Evolutionary conservation across 352 stramenopile species (phyloP).

Genomic region (Phytophthora litchii): DNA sequence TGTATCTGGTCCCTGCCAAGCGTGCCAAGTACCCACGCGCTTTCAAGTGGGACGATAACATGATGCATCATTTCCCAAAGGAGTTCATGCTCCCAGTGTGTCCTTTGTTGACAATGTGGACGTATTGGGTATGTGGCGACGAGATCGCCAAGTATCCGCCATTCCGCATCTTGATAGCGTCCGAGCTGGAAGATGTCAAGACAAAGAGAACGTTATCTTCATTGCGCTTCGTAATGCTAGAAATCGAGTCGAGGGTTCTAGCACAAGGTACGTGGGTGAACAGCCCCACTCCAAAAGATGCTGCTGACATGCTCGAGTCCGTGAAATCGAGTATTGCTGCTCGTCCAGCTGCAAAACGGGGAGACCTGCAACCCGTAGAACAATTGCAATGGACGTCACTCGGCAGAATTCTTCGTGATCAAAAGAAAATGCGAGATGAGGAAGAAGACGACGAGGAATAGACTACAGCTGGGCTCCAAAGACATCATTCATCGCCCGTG

Average conservation of each 20-base stretch:
- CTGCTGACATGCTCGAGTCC: slow-evolving; percentile 23
- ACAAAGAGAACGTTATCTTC: slow-evolving; percentile 12
- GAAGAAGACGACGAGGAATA: slow-evolving; percentile 11
- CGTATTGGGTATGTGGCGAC: slow-evolving; percentile 25
- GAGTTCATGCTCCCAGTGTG: slow-evolving; percentile 18
- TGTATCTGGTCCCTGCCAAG: slow-evolving; percentile 19
- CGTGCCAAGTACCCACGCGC: slow-evolving; percentile 17
- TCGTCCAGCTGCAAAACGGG: slow-evolving; percentile 15
- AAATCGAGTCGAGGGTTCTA: slow-evolving; percentile 28
- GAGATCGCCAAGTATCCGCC: slow-evolving; percentile 20
- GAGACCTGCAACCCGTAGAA: slow-evolving; percentile 12
- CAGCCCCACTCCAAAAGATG: slow-evolving; percentile 20
- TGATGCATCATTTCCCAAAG: slow-evolving; percentile 31
- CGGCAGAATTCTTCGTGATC: slow-evolving; percentile 22
- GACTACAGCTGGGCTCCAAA: background rate
- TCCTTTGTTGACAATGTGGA: slow-evolving; percentile 19
- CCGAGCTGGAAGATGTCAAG: slow-evolving; percentile 18
- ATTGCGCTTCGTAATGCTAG: slow-evolving; percentile 33
- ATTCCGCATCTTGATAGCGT: slow-evolving; percentile 21
- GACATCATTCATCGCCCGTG: background rate
- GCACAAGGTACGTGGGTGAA: slow-evolving; percentile 28
- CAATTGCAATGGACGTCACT: slow-evolving; percentile 31
- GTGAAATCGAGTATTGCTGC: slow-evolving; percentile 24
- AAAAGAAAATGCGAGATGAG: slow-evolving; percentile 11
- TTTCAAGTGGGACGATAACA: slow-evolving; percentile 30